These are phyloP conservation scores for Tremellales sp. DNA, from an alignment of 1,284 basidiomycete species.

Conservation along the genomic window DNA sequence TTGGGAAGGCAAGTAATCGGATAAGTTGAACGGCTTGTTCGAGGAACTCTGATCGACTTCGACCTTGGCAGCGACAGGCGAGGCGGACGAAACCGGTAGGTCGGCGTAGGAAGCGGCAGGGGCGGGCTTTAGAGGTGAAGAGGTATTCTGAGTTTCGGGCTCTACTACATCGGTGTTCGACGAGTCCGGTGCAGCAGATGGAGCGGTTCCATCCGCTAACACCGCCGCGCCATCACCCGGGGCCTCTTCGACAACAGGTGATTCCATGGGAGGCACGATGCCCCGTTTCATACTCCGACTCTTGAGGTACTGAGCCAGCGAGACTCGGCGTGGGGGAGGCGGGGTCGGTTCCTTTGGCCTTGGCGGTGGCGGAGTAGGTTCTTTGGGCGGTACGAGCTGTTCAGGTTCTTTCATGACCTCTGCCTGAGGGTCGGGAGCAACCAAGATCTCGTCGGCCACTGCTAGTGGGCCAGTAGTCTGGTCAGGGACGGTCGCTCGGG, in stretches of 20 bases:
- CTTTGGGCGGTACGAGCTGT: conserved; percentile 9
- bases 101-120: neutral
- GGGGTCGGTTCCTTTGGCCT: conserved; percentile 19
- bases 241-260: too few relatives aligned
- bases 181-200: too few relatives aligned
- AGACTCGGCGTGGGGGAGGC: conserved; percentile 20
- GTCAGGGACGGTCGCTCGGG: conserved; percentile 12
- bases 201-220: too few relatives aligned
- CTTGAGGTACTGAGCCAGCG: too few relatives aligned
- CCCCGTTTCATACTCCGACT: too few relatives aligned
- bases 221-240: too few relatives aligned
- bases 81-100: neutral
- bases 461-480: conserved; percentile 12
- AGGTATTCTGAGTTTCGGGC: too few relatives aligned
- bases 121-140: neutral
- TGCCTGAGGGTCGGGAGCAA: conserved; percentile 2
- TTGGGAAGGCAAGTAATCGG: conserved; percentile 1
- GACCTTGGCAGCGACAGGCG: neutral
- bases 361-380: conserved; percentile 24
- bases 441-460: conserved; percentile 6
- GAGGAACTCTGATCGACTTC: too few relatives aligned
- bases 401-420: conserved; percentile 2
- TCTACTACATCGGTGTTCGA: too few relatives aligned
- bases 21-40: neutral
- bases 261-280: too few relatives aligned